These are phyloP conservation scores for Onygenales sp. DNA, from an alignment of 2,329 filamentous ascomycete species.

Conservation along the genomic window DNA sequence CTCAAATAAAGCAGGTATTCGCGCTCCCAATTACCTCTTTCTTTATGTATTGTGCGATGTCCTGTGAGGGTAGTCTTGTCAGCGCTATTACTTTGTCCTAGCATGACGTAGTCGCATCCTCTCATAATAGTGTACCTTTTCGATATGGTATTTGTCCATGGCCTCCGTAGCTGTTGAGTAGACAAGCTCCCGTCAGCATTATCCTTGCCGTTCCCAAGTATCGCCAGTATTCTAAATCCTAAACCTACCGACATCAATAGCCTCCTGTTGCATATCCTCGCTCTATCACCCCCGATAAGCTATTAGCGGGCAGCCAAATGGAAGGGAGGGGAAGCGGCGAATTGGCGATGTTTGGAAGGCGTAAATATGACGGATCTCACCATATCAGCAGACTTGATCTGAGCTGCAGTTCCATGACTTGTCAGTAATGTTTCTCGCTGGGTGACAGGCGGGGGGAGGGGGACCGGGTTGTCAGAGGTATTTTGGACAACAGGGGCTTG, in stretches of 20 bases:
- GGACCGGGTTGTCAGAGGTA: too few species aligned
- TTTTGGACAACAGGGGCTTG: not conserved
- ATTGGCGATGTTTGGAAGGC: slow-evolving; percentile 16
- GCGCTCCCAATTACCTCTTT: slow-evolving; percentile 55
- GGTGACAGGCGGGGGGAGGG: not conserved
- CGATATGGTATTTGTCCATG: slow-evolving; percentile 62
- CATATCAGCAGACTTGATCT: slow-evolving; percentile 98
- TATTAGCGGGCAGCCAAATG: slow-evolving; percentile 11
- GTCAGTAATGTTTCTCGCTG: not conserved
- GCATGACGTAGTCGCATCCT: too few species aligned
- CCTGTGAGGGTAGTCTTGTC: slow-evolving; percentile 42
- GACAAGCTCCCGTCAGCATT: slow-evolving; percentile 18
- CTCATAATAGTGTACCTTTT: slow-evolving; percentile 46
- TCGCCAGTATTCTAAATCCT: not conserved
- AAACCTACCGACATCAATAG: slow-evolving; percentile 81
- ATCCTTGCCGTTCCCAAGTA: not conserved
- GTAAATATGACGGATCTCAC: slow-evolving; percentile 37
- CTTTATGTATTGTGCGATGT: slow-evolving; percentile 94
- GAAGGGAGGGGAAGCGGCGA: slow-evolving; percentile 6
- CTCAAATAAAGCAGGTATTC: slow-evolving; percentile 3
- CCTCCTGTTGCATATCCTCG: slow-evolving; percentile 94
- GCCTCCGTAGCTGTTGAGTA: slow-evolving; percentile 52
- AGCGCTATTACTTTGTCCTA: slow-evolving; percentile 3
- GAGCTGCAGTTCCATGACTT: slow-evolving; percentile 49
- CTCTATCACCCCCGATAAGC: slow-evolving; percentile 48